phyloP scores from a whole-genome alignment of 371 early-diverging fungal genomes.

The Mucor racemosus region DNA sequence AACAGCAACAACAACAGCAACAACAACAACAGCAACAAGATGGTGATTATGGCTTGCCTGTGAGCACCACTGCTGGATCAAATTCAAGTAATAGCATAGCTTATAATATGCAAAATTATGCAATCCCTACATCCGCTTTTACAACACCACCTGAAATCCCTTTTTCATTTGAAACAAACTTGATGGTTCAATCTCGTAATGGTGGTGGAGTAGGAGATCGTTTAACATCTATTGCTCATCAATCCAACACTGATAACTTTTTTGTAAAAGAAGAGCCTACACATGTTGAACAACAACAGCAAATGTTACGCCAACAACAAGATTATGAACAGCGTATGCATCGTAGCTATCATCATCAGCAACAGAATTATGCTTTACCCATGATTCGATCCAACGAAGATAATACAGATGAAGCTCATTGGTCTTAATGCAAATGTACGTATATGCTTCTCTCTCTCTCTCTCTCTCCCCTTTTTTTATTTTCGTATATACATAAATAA shows the following conservation, averaged over 20 bases:
- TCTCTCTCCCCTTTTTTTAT: background rate
- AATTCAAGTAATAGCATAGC: background rate
- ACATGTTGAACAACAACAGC: conserved; percentile 23
- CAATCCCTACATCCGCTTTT: conserved; percentile 23
- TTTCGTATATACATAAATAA: background rate
- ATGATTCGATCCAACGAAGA: conserved; percentile 33
- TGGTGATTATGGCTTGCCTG: conserved; percentile 6
- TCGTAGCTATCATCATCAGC: conserved; percentile 21
- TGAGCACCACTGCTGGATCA: conserved; percentile 3
- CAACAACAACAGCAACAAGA: conserved; percentile 7
- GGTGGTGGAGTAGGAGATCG: conserved; percentile 1
- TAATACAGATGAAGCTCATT: conserved; percentile 14
- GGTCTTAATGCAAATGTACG: conserved; percentile 13
- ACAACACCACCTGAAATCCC: conserved; percentile 23
- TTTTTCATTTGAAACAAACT: conserved; percentile 17
- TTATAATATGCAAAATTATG: conserved; percentile 22
- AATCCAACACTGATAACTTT: background rate
- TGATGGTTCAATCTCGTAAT: conserved; percentile 6
- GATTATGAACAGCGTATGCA: conserved; percentile 28
- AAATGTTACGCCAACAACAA: conserved; percentile 16
- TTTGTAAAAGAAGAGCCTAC: conserved; percentile 25
- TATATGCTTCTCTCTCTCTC: background rate
- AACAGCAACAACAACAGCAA: conserved; percentile 8
- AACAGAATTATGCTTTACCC: conserved; percentile 23
- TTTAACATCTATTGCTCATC: background rate